A percentile compares a stretch with the other conserved stretches of the same genome.
phyloP scores from a whole-genome alignment of 768 basidiomycete genomes.

The Galerina sulciceps region DNA sequence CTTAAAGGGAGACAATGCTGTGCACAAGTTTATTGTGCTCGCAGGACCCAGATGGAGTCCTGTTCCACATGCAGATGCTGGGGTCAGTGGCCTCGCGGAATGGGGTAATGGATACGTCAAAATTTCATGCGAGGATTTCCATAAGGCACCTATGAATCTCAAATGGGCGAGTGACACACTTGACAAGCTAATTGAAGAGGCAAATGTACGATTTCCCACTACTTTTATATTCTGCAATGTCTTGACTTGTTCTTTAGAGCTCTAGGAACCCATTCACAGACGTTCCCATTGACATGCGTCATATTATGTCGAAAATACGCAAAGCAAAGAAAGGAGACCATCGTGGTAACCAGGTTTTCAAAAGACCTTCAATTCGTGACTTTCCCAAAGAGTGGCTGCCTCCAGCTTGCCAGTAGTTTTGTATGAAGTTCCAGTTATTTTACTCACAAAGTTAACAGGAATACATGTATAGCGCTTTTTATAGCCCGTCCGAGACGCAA shows the following conservation, averaged over 20 bases:
- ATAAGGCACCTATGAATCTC: conserved; percentile 82
- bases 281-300: conserved; percentile 83
- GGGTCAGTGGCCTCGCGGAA: conserved; percentile 50
- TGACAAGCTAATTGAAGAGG: conserved; percentile 76
- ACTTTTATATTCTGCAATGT: conserved; percentile 5
- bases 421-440: conserved; percentile 9
- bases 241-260: conserved; percentile 34
- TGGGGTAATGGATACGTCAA: conserved; percentile 84
- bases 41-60: conserved; percentile 89
- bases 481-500: no score
- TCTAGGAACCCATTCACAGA: conserved; percentile 53
- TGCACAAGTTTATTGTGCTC: conserved; percentile 86
- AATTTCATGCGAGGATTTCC: conserved; percentile 89
- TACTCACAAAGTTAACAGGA: not conserved
- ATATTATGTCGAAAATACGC: conserved; percentile 69
- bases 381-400: conserved; percentile 90
- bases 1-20: conserved; percentile 60
- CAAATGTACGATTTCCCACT: conserved; percentile 68
- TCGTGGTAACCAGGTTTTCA: conserved; percentile 52
- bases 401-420: conserved; percentile 14
- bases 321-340: conserved; percentile 81
- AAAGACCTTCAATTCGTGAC: conserved; percentile 71
- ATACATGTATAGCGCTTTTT: not conserved
- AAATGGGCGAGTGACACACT: conserved; percentile 93
- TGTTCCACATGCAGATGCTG: conserved; percentile 71